Evolutionary conservation across 371 early-diverging fungal species (phyloP).

Genomic region (Zopfochytrium polystomum): DNA sequence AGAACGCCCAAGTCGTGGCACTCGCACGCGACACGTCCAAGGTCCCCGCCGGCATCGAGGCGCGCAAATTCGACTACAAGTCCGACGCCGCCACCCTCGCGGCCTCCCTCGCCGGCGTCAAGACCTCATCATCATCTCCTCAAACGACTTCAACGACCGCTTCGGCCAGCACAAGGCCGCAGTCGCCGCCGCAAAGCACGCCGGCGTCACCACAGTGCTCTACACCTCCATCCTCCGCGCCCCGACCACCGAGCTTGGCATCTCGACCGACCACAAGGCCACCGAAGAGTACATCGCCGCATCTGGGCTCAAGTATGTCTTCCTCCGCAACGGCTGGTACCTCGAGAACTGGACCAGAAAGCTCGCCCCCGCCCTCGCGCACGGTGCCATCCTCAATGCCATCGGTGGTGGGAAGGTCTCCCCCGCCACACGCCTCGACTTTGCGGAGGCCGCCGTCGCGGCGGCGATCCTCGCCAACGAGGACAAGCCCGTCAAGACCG

Average conservation of each 20-base stretch:
- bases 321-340: no score
- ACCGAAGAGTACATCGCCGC: constrained; percentile 17
- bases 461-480: background rate
- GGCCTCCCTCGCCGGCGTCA: constrained; percentile 5
- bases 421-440: constrained; percentile 14
- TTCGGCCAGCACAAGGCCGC: constrained; percentile 13
- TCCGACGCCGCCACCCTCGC: constrained; percentile 5
- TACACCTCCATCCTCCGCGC: constrained; percentile 9
- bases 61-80: constrained; percentile 12
- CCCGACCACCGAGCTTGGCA: background rate
- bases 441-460: constrained; percentile 4
- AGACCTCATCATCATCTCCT: constrained; percentile 8
- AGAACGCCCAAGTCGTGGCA: constrained; percentile 11
- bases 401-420: constrained; percentile 7
- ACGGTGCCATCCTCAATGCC: constrained; percentile 6
- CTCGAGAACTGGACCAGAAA: constrained; percentile 11
- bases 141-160: background rate
- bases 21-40: constrained; percentile 14
- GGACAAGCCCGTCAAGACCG: background rate
- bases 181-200: constrained; percentile 7
- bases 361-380: background rate
- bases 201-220: constrained; percentile 6
- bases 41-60: constrained; percentile 2
- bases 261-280: constrained; percentile 6
- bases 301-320: no score